Conservation (phyloP, 257 asterid genomes). For the Avicennia marina region DNA sequence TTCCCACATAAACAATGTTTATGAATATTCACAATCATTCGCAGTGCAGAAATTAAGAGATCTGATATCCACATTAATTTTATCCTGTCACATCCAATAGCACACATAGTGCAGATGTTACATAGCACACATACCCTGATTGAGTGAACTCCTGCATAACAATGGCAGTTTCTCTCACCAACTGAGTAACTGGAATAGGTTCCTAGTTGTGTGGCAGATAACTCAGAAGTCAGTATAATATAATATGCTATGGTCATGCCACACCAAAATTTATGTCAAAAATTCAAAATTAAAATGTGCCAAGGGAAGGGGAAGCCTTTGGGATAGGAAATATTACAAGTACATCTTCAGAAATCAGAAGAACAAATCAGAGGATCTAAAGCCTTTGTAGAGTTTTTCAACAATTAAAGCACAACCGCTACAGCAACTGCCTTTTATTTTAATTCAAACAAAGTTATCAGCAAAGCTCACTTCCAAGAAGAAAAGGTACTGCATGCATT, state of each 20-base stretch:
- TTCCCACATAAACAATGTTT: background rate
- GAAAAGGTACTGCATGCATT: too few relatives aligned
- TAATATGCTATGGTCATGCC: background rate
- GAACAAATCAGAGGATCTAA: too few relatives aligned
- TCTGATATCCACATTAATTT: background rate
- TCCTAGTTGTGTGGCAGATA: conserved; percentile 43
- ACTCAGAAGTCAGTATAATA: conserved; percentile 14
- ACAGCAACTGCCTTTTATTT: too few relatives aligned
- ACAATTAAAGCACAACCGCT: too few relatives aligned
- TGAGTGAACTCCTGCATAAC: conserved; percentile 99
- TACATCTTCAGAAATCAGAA: too few relatives aligned
- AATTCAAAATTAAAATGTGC: background rate
- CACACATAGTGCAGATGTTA: background rate
- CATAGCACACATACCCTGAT: conserved; percentile 62
- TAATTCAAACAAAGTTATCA: background rate
- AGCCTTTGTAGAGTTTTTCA: too few relatives aligned
- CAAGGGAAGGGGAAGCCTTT: too few relatives aligned
- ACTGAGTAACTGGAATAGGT: conserved; percentile 91
- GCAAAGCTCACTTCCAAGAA: background rate
- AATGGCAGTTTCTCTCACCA: conserved; percentile 98
- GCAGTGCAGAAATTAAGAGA: background rate
- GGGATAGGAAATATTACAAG: too few relatives aligned
- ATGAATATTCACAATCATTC: background rate
- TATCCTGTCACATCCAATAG: background rate
- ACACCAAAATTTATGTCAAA: conserved; percentile 9